Conservation (phyloP, 1,284 basidiomycete genomes). For the Ganoderma meredithae region DNA sequence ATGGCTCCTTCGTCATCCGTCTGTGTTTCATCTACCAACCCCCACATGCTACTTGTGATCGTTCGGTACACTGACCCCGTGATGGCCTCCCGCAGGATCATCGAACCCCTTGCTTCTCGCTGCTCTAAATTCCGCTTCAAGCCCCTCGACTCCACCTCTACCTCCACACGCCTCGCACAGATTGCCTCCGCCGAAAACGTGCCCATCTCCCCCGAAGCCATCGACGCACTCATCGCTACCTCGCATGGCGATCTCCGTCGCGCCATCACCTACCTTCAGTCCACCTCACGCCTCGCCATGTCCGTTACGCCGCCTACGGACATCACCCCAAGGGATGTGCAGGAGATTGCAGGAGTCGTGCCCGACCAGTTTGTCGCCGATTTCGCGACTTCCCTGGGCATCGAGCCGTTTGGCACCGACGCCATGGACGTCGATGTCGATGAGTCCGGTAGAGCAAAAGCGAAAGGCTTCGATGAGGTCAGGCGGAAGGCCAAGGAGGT, state of each 20-base stretch:
- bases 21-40: background rate
- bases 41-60: conserved; percentile 5
- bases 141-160: conserved; percentile 84
- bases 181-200: conserved; percentile 78
- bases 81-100: conserved; percentile 76
- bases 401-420: conserved; percentile 60
- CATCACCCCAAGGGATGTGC: conserved; percentile 81
- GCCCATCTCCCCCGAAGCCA: conserved; percentile 57
- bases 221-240: conserved; percentile 78
- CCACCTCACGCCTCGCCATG: conserved; percentile 85
- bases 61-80: no score
- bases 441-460: conserved; percentile 41
- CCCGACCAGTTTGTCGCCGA: conserved; percentile 77
- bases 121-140: conserved; percentile 99
- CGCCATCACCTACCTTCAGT: conserved; percentile 99
- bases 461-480: conserved; percentile 73
- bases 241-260: conserved; percentile 96
- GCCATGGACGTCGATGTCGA: conserved; percentile 63
- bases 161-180: conserved; percentile 78
- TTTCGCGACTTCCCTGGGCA: conserved; percentile 79
- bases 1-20: conserved; percentile 4
- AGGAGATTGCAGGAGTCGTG: conserved; percentile 98
- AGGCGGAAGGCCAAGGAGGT: conserved; percentile 77
- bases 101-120: conserved; percentile 97
- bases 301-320: conserved; percentile 74